These are phyloP conservation scores for Podospora didyma DNA, from an alignment of 495 filamentous ascomycete species.

Conservation along the genomic window DNA sequence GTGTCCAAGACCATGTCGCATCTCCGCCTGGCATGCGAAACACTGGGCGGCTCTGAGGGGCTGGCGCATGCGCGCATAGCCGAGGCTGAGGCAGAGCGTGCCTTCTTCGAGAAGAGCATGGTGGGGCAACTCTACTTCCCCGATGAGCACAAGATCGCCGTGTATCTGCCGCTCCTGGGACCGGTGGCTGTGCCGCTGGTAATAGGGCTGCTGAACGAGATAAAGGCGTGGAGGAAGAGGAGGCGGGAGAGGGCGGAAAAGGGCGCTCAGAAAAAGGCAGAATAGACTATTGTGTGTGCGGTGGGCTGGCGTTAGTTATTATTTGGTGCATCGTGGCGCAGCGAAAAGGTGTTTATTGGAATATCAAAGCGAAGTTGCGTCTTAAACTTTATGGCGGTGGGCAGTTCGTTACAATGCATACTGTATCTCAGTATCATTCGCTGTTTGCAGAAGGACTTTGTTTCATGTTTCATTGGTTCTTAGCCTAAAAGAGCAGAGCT, in stretches of 20 bases:
- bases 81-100: conserved; percentile 83
- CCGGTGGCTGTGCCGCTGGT: conserved; percentile 88
- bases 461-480: no score
- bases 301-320: conserved; percentile 1
- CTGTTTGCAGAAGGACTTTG: no score
- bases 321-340: background rate
- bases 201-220: conserved; percentile 77
- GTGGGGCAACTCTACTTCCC: conserved; percentile 97
- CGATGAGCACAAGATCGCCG: conserved; percentile 97
- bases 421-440: no score
- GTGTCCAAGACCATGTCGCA: conserved; percentile 76
- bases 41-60: conserved; percentile 55
- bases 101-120: conserved; percentile 99
- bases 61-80: conserved; percentile 78
- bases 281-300: background rate
- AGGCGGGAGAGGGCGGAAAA: conserved; percentile 31
- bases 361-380: no score
- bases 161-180: conserved; percentile 87
- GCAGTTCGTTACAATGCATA: no score
- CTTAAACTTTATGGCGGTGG: no score
- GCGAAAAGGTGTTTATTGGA: background rate
- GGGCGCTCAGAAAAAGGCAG: conserved; percentile 27
- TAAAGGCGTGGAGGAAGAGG: conserved; percentile 53
- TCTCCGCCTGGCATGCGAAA: conserved; percentile 69
- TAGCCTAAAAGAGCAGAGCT: no score